A percentile compares a stretch with the other conserved stretches of the same genome.
Conservation (phyloP, 83 land plant species). For the Picea mariana region DNA sequence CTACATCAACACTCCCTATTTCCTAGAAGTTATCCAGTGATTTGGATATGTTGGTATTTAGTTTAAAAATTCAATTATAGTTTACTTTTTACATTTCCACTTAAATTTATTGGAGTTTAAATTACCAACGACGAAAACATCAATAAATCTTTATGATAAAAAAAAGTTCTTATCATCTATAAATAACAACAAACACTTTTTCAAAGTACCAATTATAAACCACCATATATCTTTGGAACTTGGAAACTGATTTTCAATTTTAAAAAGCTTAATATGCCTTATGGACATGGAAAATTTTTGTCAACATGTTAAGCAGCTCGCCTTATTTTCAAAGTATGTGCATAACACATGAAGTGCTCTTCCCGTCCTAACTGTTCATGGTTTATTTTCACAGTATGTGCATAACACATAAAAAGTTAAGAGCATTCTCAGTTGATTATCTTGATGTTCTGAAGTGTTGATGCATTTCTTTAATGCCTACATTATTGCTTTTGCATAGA, state of each 20-base stretch:
- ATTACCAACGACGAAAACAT: neutral
- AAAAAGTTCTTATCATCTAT: neutral
- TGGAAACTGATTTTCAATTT: neutral
- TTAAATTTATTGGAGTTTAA: neutral
- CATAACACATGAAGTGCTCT: neutral
- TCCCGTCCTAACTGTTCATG: neutral
- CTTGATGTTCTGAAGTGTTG: neutral
- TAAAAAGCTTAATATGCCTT: neutral
- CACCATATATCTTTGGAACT: neutral
- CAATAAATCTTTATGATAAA: neutral
- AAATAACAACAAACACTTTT: neutral
- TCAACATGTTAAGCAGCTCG: neutral
- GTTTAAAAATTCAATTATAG: conserved; percentile 85
- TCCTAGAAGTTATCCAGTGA: conserved; percentile 64
- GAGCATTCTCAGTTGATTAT: neutral
- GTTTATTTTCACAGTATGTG: neutral
- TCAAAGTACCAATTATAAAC: neutral
- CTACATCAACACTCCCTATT: conserved; percentile 75
- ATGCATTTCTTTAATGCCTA: neutral
- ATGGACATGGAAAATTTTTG: neutral
- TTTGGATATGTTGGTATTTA: conserved; percentile 42
- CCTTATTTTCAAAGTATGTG: neutral
- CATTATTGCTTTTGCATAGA: too few relatives aligned
- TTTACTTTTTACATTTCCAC: neutral
- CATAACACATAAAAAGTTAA: neutral